These are phyloP conservation scores for Cyberlindnera mrakii DNA, from an alignment of 805 yeast species.

Conservation along the genomic window DNA sequence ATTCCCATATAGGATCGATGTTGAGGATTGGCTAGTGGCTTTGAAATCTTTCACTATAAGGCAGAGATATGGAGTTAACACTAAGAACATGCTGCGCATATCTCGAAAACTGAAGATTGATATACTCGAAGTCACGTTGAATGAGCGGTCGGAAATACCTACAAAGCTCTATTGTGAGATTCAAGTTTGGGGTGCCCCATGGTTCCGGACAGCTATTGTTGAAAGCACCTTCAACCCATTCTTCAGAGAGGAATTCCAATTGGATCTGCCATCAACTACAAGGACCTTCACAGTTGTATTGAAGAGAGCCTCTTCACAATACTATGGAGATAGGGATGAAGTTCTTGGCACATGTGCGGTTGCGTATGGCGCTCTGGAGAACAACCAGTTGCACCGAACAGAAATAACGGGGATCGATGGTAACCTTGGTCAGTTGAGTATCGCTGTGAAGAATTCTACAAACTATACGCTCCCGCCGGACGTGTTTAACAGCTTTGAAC, in stretches of 20 bases:
- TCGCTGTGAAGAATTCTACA: slow-evolving; percentile 45
- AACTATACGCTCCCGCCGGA: slow-evolving; percentile 54
- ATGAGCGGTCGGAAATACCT: slow-evolving; percentile 10
- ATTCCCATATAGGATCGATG: slow-evolving; percentile 61
- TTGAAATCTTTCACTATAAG: slow-evolving; percentile 55
- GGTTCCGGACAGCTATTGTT: slow-evolving; percentile 74
- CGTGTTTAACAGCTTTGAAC: slow-evolving; percentile 57
- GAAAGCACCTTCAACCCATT: slow-evolving; percentile 49
- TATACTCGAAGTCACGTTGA: slow-evolving; percentile 60
- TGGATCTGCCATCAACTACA: slow-evolving; percentile 51
- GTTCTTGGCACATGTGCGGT: slow-evolving; percentile 23
- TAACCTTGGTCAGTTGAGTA: slow-evolving; percentile 52
- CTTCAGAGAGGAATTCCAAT: slow-evolving; percentile 74
- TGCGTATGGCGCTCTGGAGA: slow-evolving; percentile 14
- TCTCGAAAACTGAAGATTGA: slow-evolving; percentile 50
- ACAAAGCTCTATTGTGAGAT: slow-evolving; percentile 59
- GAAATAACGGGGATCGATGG: slow-evolving; percentile 36
- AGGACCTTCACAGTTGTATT: slow-evolving; percentile 45
- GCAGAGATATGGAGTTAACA: slow-evolving; percentile 36
- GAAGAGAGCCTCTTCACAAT: slow-evolving; percentile 25
- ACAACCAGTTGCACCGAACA: slow-evolving; percentile 24
- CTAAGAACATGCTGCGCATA: slow-evolving; percentile 37
- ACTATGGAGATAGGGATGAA: slow-evolving; percentile 27
- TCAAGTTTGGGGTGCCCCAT: slow-evolving; percentile 62
- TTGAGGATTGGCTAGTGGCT: slow-evolving; percentile 75